These are phyloP conservation scores for Lipomyces yamadae DNA, from an alignment of 805 yeast genomes.

Conservation along the genomic window DNA sequence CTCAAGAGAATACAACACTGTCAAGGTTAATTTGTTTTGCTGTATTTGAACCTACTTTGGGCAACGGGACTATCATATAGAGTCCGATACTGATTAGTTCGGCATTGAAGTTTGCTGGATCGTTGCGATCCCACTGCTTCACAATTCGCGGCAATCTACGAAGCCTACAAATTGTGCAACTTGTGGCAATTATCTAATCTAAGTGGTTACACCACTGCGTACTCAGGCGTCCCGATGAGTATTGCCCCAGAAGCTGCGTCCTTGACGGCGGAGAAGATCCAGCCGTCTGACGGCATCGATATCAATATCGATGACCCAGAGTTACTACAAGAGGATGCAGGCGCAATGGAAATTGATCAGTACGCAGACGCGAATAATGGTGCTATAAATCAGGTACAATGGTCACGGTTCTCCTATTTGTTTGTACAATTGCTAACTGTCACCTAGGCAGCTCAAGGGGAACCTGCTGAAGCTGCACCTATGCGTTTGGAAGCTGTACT, in stretches of 20 bases:
- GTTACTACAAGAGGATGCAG: conserved; percentile 8
- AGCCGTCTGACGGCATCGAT: not conserved
- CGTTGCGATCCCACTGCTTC: not conserved
- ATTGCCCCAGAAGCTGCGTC: not conserved
- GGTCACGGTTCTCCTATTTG: not conserved
- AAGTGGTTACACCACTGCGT: not conserved
- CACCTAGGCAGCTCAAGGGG: not conserved
- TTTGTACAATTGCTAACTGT: conserved; percentile 1
- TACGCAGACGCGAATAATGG: not conserved
- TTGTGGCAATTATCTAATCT: not conserved
- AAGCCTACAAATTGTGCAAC: not conserved
- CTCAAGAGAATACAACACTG: not conserved
- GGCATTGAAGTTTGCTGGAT: not conserved
- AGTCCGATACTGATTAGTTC: not conserved
- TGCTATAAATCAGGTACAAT: not conserved
- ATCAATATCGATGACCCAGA: conserved; percentile 16
- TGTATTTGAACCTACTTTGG: not conserved
- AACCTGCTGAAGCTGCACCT: conserved; percentile 6
- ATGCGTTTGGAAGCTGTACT: conserved; percentile 54
- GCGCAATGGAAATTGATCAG: conserved; percentile 17
- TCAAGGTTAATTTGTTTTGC: not conserved
- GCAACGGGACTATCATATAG: not conserved
- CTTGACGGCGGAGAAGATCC: not conserved
- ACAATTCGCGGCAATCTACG: not conserved
- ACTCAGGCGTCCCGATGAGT: not conserved